These are phyloP conservation scores for Talaromyces borbonicus DNA, from an alignment of 495 filamentous ascomycete species.

Conservation along the genomic window DNA sequence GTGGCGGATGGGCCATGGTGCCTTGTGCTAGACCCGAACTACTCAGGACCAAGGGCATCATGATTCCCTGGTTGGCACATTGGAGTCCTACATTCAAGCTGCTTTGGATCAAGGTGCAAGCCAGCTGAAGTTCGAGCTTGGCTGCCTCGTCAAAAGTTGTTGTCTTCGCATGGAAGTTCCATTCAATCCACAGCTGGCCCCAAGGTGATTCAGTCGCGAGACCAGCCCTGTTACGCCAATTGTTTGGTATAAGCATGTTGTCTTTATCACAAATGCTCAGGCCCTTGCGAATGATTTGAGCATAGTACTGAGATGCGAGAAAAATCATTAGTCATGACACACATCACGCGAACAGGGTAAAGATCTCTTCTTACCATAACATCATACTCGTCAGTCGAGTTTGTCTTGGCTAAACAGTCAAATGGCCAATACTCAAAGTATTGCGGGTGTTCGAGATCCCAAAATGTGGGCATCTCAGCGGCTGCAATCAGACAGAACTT, in stretches of 20 bases:
- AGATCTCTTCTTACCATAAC: slow-evolving; percentile 18
- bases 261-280: slow-evolving; percentile 2
- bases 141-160: slow-evolving; percentile 17
- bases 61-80: not conserved
- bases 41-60: not conserved
- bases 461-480: slow-evolving; percentile 3
- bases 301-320: slow-evolving; percentile 17
- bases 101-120: not conserved
- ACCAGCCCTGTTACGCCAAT: slow-evolving; percentile 10
- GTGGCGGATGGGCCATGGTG: not conserved
- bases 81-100: not conserved
- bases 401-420: slow-evolving; percentile 23
- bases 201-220: slow-evolving; percentile 15
- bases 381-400: slow-evolving; percentile 17
- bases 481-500: slow-evolving; percentile 16
- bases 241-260: slow-evolving; percentile 12
- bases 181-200: slow-evolving; percentile 23
- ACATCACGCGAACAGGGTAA: not conserved
- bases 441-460: not conserved
- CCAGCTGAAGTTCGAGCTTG: slow-evolving; percentile 12
- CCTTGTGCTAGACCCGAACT: not conserved
- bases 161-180: slow-evolving; percentile 12
- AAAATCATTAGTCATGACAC: not conserved
- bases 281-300: slow-evolving; percentile 20
- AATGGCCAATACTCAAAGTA: slow-evolving; percentile 23